phyloP scores from a whole-genome alignment of 2,329 filamentous ascomycete species.

The Penicillium oxalicum region DNA sequence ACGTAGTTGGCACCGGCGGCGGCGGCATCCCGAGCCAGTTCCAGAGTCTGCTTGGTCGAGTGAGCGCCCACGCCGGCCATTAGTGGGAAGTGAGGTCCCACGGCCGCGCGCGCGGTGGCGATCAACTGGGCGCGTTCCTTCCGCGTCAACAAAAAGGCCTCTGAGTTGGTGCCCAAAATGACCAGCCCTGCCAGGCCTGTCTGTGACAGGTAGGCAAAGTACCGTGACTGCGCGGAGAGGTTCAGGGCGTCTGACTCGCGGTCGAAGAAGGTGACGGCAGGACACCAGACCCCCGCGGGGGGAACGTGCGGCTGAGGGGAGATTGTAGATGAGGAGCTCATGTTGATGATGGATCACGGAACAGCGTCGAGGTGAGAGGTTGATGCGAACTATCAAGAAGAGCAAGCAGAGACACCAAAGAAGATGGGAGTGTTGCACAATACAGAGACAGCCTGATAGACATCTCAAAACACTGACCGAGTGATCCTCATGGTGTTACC shows the following conservation, averaged over 20 bases:
- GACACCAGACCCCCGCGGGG: conserved; percentile 43
- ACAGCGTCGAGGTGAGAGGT: not conserved
- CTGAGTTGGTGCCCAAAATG: conserved; percentile 51
- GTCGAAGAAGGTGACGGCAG: conserved; percentile 51
- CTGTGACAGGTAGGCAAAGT: conserved; percentile 47
- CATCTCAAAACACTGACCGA: too few species aligned
- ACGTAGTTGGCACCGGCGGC: conserved; percentile 58
- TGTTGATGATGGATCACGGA: not conserved
- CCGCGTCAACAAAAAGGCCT: conserved; percentile 52
- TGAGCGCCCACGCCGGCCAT: conserved; percentile 60
- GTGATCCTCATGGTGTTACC: too few species aligned
- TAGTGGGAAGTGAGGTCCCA: conserved; percentile 49
- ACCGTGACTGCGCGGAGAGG: conserved; percentile 44
- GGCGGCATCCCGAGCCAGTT: conserved; percentile 53
- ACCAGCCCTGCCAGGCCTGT: conserved; percentile 50
- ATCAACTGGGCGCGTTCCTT: conserved; percentile 53
- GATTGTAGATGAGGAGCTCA: conserved; percentile 10
- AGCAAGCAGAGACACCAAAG: too few species aligned
- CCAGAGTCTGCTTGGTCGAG: conserved; percentile 58
- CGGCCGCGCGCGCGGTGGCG: conserved; percentile 48
- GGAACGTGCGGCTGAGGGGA: conserved; percentile 18
- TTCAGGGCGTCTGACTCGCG: conserved; percentile 45
- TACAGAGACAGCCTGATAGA: too few species aligned
- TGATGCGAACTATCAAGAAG: too few species aligned
- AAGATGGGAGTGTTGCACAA: too few species aligned